Evolutionary conservation across 768 basidiomycete genomes (phyloP), one percentile per base, ranked within the genome.

Genomic region (Boletus edulis): DNA sequence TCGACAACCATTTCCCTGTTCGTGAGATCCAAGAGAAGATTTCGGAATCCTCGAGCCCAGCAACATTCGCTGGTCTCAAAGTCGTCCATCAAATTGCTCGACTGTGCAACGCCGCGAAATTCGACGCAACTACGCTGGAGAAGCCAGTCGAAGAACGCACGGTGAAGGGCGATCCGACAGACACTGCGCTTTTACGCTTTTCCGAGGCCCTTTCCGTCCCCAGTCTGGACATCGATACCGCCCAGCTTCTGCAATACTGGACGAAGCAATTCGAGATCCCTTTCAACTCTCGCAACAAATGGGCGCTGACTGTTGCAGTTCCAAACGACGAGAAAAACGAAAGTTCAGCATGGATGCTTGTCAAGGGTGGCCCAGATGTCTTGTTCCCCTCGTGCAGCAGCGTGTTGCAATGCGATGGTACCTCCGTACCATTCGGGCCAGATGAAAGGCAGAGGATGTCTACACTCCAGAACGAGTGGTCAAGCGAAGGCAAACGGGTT

Each of bases 351-450:
- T 67, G 76, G 63, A 70, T 84, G 51, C 67, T 81, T 51, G 72
- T 78, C 66, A 84, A 85, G 62, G 83, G 83, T 32, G 84, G 81
- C 2, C 84, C 84, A 0, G 84, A 86, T 52, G 70, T 81, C 3
- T 69, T 82, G 17, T 74, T 81, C 43, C 62, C 62, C 3, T 65
- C 66, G 7, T 81, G 80, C 57, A 71, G 66, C 8, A 55, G 32
- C 9, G 72, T 73, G 46, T 49, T 75, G 35, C 61, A 62, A 18
- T 49, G 67, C 1, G 68, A 73, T 47, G 75, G 75, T 4, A 60
- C 64, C 12, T 53, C 67, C 5, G 45, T 72, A 9, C 70, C 73
- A 2, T 66, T 78, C 37, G 68, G 69, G 17, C 43, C 52, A 14
- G 43, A 48, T 0, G 66, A 69, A 50, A 55, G 49, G 20, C 37